These are phyloP conservation scores for Aspergillus sp. DNA, from an alignment of 2,329 filamentous ascomycete genomes.

Conservation along the genomic window DNA sequence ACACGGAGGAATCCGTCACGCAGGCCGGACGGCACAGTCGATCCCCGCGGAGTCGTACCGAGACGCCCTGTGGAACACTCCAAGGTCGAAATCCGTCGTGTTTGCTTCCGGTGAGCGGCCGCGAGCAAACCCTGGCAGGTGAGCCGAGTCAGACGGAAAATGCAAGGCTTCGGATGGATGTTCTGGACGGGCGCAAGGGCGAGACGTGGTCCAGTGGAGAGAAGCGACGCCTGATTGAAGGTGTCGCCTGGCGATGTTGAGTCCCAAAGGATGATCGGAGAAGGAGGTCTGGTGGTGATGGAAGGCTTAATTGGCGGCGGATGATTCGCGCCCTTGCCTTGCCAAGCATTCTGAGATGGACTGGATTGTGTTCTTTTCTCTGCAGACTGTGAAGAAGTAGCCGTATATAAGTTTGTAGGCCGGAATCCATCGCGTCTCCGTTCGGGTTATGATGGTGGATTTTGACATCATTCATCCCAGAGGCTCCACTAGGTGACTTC, in stretches of 20 bases:
- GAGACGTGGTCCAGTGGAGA: conserved; percentile 10
- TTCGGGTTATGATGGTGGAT: no score
- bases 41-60: no score
- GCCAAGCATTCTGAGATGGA: conserved; percentile 19
- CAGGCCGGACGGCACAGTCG: background rate
- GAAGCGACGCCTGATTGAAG: background rate
- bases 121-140: background rate
- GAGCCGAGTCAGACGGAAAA: background rate
- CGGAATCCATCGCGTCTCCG: no score
- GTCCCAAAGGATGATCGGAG: no score
- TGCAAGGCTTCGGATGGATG: background rate
- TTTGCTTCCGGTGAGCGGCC: background rate
- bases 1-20: conserved; percentile 5
- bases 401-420: background rate
- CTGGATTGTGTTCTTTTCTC: background rate
- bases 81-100: background rate
- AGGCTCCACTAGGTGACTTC: no score
- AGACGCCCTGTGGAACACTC: no score
- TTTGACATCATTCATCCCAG: no score
- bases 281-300: background rate
- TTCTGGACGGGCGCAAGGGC: conserved; percentile 5
- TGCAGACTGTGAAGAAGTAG: background rate
- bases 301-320: background rate
- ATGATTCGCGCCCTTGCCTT: conserved; percentile 13
- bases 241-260: background rate